These are phyloP conservation scores for Gonium pectorale DNA, from an alignment of 139 green algal genomes.

Conservation along the genomic window DNA sequence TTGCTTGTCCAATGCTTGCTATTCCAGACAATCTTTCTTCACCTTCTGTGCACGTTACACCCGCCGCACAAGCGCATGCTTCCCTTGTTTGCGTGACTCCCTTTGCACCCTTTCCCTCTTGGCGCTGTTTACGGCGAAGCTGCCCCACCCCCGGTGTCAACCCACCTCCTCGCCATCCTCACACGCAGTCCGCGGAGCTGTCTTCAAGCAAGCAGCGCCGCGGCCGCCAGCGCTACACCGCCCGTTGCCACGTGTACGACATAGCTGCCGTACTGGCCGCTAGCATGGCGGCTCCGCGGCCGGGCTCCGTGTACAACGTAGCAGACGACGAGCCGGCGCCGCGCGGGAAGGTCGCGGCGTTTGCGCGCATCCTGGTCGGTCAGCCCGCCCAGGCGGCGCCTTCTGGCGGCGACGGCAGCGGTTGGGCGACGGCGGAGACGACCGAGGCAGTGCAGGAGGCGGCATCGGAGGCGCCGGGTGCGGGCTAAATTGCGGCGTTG, in stretches of 20 bases:
- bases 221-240: conserved; percentile 64
- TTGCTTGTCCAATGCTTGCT: too few relatives aligned
- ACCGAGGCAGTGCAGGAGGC: too few relatives aligned
- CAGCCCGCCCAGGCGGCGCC: too few relatives aligned
- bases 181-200: neutral
- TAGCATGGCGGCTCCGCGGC: conserved; percentile 62
- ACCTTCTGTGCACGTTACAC: neutral
- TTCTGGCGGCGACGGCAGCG: too few relatives aligned
- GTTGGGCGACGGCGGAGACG: too few relatives aligned
- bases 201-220: conserved; percentile 54
- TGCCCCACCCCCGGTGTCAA: neutral
- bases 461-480: too few relatives aligned
- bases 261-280: conserved; percentile 77
- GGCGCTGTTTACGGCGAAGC: too few relatives aligned
- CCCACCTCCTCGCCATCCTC: neutral
- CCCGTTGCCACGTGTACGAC: conserved; percentile 81
- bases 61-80: neutral
- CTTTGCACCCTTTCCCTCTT: too few relatives aligned
- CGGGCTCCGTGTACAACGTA: conserved; percentile 78
- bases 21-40: too few relatives aligned
- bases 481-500: too few relatives aligned
- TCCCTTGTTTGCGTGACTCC: too few relatives aligned
- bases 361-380: too few relatives aligned
- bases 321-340: conserved; percentile 82
- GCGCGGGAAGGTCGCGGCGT: conserved; percentile 64